phyloP scores from a whole-genome alignment of 345 rosid genomes.

The Isatis tinctoria region DNA sequence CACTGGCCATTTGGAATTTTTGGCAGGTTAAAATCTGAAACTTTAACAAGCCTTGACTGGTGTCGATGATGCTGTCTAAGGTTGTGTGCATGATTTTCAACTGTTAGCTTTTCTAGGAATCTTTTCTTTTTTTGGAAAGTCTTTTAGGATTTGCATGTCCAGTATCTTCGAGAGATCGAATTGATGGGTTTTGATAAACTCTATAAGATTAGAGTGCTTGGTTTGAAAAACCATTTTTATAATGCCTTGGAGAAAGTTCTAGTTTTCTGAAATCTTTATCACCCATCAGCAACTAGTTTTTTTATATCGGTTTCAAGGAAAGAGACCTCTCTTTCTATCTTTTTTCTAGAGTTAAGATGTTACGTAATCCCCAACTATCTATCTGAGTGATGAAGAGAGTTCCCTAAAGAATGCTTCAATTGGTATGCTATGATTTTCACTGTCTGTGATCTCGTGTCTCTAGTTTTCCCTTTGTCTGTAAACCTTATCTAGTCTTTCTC shows the following conservation, averaged over 20 bases:
- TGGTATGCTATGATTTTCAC: neutral
- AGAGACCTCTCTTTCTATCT: neutral
- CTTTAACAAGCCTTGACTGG: neutral
- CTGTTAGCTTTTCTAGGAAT: neutral
- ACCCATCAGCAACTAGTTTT: neutral
- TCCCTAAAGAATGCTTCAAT: neutral
- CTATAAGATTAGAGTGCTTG: neutral
- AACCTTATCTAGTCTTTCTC: slow-evolving; percentile 1
- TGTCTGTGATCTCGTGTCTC: neutral
- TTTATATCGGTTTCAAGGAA: neutral
- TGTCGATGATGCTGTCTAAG: neutral
- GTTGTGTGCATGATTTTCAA: neutral
- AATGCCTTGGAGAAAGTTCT: neutral
- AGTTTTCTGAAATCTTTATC: neutral
- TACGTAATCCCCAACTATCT: neutral
- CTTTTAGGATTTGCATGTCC: neutral
- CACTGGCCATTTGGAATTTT: slow-evolving; percentile 86
- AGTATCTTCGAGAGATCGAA: neutral
- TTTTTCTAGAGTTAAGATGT: neutral
- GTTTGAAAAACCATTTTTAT: neutral
- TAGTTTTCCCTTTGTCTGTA: neutral
- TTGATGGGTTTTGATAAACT: neutral
- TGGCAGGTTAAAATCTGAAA: slow-evolving; percentile 54
- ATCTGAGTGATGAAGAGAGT: neutral
- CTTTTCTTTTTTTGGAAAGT: neutral